These are phyloP conservation scores for Fraxinus americana DNA, from an alignment of 257 asterid species.

Conservation along the genomic window DNA sequence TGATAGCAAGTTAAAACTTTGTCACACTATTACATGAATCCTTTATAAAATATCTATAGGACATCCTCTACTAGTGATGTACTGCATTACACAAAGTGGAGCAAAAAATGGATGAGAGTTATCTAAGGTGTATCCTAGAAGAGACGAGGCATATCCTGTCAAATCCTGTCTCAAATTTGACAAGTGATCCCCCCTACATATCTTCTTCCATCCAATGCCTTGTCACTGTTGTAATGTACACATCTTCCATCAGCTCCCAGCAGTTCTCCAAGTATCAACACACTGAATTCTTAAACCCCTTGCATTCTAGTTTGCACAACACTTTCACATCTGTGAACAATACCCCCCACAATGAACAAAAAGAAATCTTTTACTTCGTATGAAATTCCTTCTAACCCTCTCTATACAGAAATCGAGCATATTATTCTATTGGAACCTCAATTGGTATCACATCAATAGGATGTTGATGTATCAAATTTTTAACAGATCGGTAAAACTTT, in stretches of 20 bases:
- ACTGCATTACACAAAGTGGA: not conserved
- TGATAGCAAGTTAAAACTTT: not conserved
- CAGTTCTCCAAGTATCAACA: not conserved
- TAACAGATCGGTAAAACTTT: not conserved
- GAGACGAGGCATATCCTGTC: not conserved
- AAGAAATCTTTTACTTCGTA: not conserved
- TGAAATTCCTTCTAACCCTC: not conserved
- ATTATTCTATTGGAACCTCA: not conserved
- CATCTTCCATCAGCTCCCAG: not conserved
- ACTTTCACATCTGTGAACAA: not conserved
- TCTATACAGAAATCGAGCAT: not conserved
- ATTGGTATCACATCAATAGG: not conserved
- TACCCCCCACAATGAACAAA: not conserved
- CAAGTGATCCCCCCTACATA: not conserved
- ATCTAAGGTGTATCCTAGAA: not conserved
- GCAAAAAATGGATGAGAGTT: not conserved
- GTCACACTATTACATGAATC: not conserved
- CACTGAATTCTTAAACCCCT: not conserved
- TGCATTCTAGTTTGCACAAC: no score
- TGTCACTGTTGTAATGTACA: not conserved
- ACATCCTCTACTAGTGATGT: not conserved
- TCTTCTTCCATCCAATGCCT: not conserved
- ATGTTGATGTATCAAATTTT: not conserved
- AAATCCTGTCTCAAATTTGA: not conserved
- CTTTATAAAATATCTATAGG: not conserved